Base-by-base conservation (phyloP, 768 basidiomycete species). In the Amanita rimosa region DNA sequence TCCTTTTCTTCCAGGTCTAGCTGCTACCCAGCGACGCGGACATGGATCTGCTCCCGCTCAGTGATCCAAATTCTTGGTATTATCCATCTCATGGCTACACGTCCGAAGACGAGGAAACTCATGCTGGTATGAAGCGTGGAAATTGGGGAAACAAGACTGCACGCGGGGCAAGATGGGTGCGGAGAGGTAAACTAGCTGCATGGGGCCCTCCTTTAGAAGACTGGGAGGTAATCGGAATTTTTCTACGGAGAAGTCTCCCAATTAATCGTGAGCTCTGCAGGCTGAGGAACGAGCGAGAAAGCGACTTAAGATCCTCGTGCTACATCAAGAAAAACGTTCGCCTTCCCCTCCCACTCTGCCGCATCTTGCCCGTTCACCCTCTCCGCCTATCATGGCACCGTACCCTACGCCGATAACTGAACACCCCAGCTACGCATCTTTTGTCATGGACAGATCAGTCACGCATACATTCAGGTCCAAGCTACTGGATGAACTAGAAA, bases 141-240 rank as follows among this genome's bases (percentile, higher is more conserved):
- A 93, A 93, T 55, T 92, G 90, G 87, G 90, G 90, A 2, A 76
- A 80, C 51, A 93, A 93, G 66, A 75, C 73, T 8, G 64, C 72
- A 50, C 79, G 79, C 60, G 81, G 80, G n/a, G 78, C 85, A 16
- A 73, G 88, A 59, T 92, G 88, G 88, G 73, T 85, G 43, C 77
- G 88, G 14, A 76, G 73, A 60, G 86, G 89, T 40, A 92, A 93
- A 64, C 78, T 90, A 51, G 76, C 79, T 24, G 70, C 81, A 11
- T 93, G 90, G 90, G 87, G 86, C 24, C 87, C 89, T 17, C 75
- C 76, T 42, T 78, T 81, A 69, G 87, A 87, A 31, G 87, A 91
- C 51, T 89, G 85, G 83, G 87, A 91, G 79, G 89, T 85, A 72
- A 59, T 13, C 19, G 24, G 39, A 37, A 36, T 52, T 46, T n/a